Evolutionary conservation across 2,329 filamentous ascomycete species (phyloP), one percentile per base, ranked within the genome.

Genomic region (Colletotrichum costaricense): DNA sequence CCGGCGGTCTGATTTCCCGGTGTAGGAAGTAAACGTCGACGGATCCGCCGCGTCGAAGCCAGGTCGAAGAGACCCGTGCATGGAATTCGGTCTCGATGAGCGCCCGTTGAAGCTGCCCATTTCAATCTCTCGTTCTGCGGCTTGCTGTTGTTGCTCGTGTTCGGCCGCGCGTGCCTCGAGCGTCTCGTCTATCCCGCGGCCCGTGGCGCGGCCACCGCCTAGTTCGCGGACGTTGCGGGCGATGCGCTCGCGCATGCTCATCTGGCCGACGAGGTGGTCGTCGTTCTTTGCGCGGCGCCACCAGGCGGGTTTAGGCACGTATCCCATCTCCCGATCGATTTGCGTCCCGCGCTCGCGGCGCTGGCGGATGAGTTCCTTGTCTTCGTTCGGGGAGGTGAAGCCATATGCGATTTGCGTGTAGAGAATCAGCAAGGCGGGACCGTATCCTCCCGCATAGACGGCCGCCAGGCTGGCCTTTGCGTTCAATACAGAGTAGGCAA

Each of bases 361-460:
- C 80, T 93, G 91, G 35, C 87, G 84, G 42, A 93, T 88, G n/a
- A 95, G 86, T 65, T 91, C 86, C 69, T 86, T 86, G 78, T 95
- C 93, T 81, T 95, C 93, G 76, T 95, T 95, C 24, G 90, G 88
- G 35, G 89, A 88, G n/a, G 88, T 75, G 77, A 89, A 90, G 14
- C 92, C 93, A 52, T 87, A 87, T 5, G 86, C 67, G 72, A 86
- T 80, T 74, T 92, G 88, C 49, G 90, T 81, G 26, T 87, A 76
- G 56, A 93, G 75, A 62, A 93, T 89, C 19, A 92, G 80, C 1
- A 92, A 81, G 2, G 86, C 81, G 0, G 91, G 91, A 1, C 85
- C 83, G 80, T 92, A 93, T 1, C 92, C 92, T 72, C 92, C 89
- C 0, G 87, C 85, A 76, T 89, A 94, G 73, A 93, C 88, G 73